Evolutionary conservation across 176 grass and related monocot genomes (phyloP).

Genomic region (Phragmites australis): DNA sequence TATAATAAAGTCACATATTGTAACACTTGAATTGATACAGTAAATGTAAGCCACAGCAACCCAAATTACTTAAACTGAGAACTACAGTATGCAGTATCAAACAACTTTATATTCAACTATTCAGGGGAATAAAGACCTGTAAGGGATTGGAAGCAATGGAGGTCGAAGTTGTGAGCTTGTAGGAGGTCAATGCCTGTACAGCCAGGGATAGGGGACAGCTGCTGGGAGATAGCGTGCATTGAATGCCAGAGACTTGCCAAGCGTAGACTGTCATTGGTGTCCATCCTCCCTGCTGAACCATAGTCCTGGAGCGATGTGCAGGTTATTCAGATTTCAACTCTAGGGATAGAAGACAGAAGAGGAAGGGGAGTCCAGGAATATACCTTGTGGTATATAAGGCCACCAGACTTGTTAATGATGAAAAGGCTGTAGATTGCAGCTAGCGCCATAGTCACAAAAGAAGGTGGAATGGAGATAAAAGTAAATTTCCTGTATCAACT

Average conservation of each 20-base stretch:
- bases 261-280: constrained; percentile 88
- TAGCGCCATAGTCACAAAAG: constrained; percentile 33
- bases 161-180: constrained; percentile 87
- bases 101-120: constrained; percentile 6
- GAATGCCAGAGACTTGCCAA: constrained; percentile 97
- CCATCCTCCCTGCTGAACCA: constrained; percentile 80
- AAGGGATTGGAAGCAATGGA: constrained; percentile 93
- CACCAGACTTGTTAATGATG: constrained; percentile 98
- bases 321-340: constrained; percentile 20
- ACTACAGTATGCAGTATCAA: background rate
- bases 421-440: constrained; percentile 94
- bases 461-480: background rate
- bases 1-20: background rate
- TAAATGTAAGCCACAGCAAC: background rate
- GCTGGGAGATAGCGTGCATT: constrained; percentile 97
- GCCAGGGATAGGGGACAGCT: constrained; percentile 71
- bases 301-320: constrained; percentile 62
- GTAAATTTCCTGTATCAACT: constrained; percentile 13
- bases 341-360: constrained; percentile 7
- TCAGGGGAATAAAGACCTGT: constrained; percentile 52
- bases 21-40: background rate
- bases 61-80: background rate
- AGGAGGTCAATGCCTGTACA: constrained; percentile 85
- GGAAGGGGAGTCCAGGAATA: constrained; percentile 10
- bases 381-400: constrained; percentile 95